Evolutionary conservation across 2,329 filamentous ascomycete species (phyloP).

Genomic region (Penicillium olsonii): DNA sequence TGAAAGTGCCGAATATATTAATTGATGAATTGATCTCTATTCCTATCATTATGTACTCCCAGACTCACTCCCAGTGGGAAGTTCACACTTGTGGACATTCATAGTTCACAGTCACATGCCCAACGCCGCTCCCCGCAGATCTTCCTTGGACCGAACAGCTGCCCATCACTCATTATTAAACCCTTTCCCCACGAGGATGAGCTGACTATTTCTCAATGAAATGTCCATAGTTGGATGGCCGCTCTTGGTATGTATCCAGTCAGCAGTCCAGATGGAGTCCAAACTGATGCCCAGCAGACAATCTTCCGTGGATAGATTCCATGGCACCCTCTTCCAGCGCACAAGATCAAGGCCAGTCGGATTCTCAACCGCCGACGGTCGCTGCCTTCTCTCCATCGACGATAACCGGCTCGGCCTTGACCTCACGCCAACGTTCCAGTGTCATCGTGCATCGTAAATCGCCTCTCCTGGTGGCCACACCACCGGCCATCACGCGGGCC

Average conservation of each 20-base stretch:
- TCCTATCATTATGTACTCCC: no score
- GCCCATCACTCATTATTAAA: slow-evolving; percentile 11
- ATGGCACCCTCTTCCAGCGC: slow-evolving; percentile 49
- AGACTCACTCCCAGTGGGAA: no score
- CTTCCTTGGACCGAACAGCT: slow-evolving; percentile 21
- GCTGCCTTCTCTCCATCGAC: slow-evolving; percentile 88
- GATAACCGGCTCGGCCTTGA: slow-evolving; percentile 67
- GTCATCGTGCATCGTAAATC: slow-evolving; percentile 97
- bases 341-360: slow-evolving; percentile 41
- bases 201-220: slow-evolving; percentile 29
- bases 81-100: no score
- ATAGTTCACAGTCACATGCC: slow-evolving; percentile 27
- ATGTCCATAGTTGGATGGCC: slow-evolving; percentile 50
- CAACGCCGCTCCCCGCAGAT: slow-evolving; percentile 25
- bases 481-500: slow-evolving; percentile 89
- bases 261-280: slow-evolving; percentile 8
- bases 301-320: slow-evolving; percentile 57
- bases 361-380: slow-evolving; percentile 67
- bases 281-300: slow-evolving; percentile 35
- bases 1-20: no score
- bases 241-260: slow-evolving; percentile 46
- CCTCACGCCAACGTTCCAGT: slow-evolving; percentile 77
- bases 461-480: slow-evolving; percentile 86
- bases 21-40: no score
- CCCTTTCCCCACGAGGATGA: slow-evolving; percentile 29